Percentiles rank a stretch among this genome's conserved stretches.
These are phyloP conservation scores for Polyplosphaeria fusca DNA, from an alignment of 495 filamentous ascomycete genomes.

Conservation along the genomic window DNA sequence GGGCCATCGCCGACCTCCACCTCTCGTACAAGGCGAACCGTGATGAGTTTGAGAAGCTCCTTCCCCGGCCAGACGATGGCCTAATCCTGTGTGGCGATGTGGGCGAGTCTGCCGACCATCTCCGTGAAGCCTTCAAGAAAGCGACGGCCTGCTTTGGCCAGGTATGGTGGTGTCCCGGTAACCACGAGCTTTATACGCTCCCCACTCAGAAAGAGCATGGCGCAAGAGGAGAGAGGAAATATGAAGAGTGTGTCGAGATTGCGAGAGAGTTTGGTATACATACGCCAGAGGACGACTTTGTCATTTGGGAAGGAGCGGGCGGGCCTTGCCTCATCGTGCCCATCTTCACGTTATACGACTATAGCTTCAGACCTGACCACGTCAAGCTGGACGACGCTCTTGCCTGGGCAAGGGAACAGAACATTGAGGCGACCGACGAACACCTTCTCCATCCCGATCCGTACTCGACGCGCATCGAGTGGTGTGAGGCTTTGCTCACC, in stretches of 20 bases:
- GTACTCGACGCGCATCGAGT: conserved; percentile 37
- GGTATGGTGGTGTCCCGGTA: conserved; percentile 44
- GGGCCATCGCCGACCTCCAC: conserved; percentile 43
- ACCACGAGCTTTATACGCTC: conserved; percentile 44
- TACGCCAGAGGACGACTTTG: conserved; percentile 43
- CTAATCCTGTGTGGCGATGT: conserved; percentile 43
- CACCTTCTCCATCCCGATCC: conserved; percentile 40
- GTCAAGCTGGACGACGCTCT: conserved; percentile 37
- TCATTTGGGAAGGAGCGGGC: conserved; percentile 41
- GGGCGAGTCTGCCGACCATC: conserved; percentile 39
- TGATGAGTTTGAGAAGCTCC: conserved; percentile 38
- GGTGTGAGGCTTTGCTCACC: conserved; percentile 38
- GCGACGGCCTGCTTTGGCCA: conserved; percentile 39
- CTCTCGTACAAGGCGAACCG: conserved; percentile 41
- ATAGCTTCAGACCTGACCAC: conserved; percentile 40
- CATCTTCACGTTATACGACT: conserved; percentile 46
- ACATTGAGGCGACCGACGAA: conserved; percentile 42
- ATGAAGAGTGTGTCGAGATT: conserved; percentile 38
- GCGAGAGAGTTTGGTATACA: conserved; percentile 39
- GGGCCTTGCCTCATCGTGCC: conserved; percentile 39
- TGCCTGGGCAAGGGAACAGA: conserved; percentile 42
- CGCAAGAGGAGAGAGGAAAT: conserved; percentile 40
- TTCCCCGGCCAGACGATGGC: conserved; percentile 36
- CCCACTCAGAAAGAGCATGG: conserved; percentile 33
- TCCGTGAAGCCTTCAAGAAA: conserved; percentile 37